Evolutionary conservation across 1,284 basidiomycete genomes (phyloP).

Genomic region (Takashimella tepidaria): DNA sequence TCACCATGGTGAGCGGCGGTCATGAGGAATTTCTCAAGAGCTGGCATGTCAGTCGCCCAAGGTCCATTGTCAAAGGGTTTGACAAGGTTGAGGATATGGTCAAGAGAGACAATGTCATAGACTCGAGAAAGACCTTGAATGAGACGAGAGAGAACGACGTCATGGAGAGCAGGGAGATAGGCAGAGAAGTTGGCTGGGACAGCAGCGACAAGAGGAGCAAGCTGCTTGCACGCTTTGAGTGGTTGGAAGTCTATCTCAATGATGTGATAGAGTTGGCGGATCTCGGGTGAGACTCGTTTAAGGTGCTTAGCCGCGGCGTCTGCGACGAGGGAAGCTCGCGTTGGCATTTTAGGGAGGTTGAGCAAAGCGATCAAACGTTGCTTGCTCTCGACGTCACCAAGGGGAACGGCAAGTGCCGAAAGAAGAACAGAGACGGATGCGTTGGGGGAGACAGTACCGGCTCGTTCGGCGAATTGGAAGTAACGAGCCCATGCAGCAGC

Average conservation of each 20-base stretch:
- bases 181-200: slow-evolving; percentile 63
- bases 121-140: slow-evolving; percentile 91
- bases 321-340: slow-evolving; percentile 73
- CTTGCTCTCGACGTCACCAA: slow-evolving; percentile 66
- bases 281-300: slow-evolving; percentile 67
- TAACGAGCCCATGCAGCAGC: slow-evolving; percentile 94
- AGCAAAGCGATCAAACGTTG: slow-evolving; percentile 79
- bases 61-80: slow-evolving; percentile 61
- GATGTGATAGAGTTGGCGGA: slow-evolving; percentile 81
- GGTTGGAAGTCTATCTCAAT: slow-evolving; percentile 96
- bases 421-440: slow-evolving; percentile 90
- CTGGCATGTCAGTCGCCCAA: slow-evolving; percentile 59
- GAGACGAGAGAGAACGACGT: slow-evolving; percentile 88
- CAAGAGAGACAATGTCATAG: slow-evolving; percentile 82
- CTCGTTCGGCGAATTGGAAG: slow-evolving; percentile 51
- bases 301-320: slow-evolving; percentile 85
- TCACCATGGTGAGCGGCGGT: slow-evolving; percentile 85
- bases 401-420: slow-evolving; percentile 88
- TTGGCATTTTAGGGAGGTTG: slow-evolving; percentile 79
- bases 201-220: slow-evolving; percentile 71
- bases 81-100: slow-evolving; percentile 69
- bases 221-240: slow-evolving; percentile 73
- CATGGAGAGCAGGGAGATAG: slow-evolving; percentile 86
- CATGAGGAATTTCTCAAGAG: slow-evolving; percentile 89
- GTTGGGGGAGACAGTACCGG: slow-evolving; percentile 68